These are phyloP conservation scores for Pulveroboletus frians DNA, from an alignment of 768 basidiomycete species.

Conservation along the genomic window DNA sequence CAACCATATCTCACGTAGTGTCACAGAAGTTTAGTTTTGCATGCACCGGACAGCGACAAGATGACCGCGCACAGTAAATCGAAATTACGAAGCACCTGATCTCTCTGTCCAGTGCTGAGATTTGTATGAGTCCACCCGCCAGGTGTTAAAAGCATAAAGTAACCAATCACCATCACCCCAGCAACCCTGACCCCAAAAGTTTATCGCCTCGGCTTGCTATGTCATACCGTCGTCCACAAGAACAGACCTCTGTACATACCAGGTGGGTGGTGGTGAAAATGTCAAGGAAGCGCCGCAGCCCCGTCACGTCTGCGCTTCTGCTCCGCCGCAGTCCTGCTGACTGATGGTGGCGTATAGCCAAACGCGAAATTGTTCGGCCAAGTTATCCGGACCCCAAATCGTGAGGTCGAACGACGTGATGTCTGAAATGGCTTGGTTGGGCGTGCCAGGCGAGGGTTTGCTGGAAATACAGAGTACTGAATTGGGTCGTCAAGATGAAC, in stretches of 20 bases:
- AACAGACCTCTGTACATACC: constrained; percentile 65
- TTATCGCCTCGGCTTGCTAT: constrained; percentile 54
- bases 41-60: constrained; percentile 57
- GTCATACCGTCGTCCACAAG: constrained; percentile 46
- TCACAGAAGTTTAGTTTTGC: constrained; percentile 46
- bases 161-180: constrained; percentile 56
- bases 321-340: constrained; percentile 60
- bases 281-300: constrained; percentile 50
- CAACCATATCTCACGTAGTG: constrained; percentile 49
- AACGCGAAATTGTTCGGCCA: constrained; percentile 81
- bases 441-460: background rate
- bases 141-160: background rate
- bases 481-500: constrained; percentile 1
- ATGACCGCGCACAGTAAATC: constrained; percentile 64
- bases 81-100: constrained; percentile 57
- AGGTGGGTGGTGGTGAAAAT: constrained; percentile 57
- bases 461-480: constrained; percentile 21
- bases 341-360: constrained; percentile 66
- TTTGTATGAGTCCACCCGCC: background rate
- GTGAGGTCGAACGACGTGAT: constrained; percentile 30
- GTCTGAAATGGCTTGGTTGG: background rate
- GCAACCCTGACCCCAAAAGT: constrained; percentile 78
- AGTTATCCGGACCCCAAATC: constrained; percentile 52
- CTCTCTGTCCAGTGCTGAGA: constrained; percentile 44
- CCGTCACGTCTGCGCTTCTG: constrained; percentile 36